Conservation (phyloP, 73 alveolate genomes). For the Effrenium voratum region DNA sequence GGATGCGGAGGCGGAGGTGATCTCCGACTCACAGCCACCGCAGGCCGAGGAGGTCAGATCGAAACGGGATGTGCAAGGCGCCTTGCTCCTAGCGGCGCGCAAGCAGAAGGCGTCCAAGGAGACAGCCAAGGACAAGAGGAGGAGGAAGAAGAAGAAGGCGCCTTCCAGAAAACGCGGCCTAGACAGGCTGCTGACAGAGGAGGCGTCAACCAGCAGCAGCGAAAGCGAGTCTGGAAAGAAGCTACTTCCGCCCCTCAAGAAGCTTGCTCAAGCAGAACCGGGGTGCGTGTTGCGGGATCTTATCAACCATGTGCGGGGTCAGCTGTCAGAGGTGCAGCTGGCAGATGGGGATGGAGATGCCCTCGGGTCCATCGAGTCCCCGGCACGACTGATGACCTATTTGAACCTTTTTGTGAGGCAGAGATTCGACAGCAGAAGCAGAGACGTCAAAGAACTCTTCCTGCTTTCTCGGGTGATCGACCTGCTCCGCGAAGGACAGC, state of each 20-base stretch:
- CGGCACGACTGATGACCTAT: too few species aligned
- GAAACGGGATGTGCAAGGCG: background rate
- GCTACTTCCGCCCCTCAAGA: background rate
- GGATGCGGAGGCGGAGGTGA: background rate
- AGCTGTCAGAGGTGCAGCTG: background rate
- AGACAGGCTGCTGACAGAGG: background rate
- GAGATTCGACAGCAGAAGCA: background rate
- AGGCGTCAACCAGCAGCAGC: background rate
- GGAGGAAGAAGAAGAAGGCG: background rate
- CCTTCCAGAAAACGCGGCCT: background rate
- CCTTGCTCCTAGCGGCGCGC: background rate
- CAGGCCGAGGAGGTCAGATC: background rate
- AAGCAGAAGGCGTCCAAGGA: too few species aligned
- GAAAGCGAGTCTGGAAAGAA: background rate
- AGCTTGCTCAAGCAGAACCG: background rate
- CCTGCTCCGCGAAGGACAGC: background rate
- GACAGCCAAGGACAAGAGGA: background rate
- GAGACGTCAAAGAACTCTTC: background rate
- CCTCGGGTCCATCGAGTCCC: too few species aligned
- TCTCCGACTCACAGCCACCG: background rate
- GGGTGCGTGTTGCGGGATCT: too few species aligned
- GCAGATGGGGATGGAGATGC: background rate
- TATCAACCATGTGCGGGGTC: too few species aligned
- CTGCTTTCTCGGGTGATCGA: background rate
- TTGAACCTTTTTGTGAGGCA: background rate